Base-by-base conservation (phyloP, 108 stramenopile species). In the Nitzschia sp. region DNA sequence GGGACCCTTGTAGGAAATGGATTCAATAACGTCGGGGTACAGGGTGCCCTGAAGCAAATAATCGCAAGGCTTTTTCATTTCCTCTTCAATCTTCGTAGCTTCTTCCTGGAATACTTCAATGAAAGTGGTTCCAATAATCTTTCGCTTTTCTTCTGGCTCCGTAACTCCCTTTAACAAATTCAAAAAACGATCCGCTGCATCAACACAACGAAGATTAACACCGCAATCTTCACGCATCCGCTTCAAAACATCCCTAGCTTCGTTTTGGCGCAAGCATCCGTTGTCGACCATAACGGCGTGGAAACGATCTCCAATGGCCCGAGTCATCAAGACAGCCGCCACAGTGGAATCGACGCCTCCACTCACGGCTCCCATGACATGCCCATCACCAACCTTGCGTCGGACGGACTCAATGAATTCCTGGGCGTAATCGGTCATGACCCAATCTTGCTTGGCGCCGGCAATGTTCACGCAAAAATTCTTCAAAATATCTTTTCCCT, bases 291-390 rank as follows among this genome's bases (percentile, higher is more conserved):
- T 69, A 21, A 99, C 83, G 31, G 98, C 99, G 80, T 98, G 99
- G 77, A 99, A 98, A 2, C 97, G 79, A 76, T 97, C 90, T 17
- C 96, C 96, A 68, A 98, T 98, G 25, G 97, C 99, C 44, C 86
- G 68, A 41, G 95, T 95, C 88, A 99, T 93, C 47, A 99, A 78
- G 22, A 96, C 96, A 26, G 98, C 98, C 2, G 97, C 97, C 0
- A 99, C 98, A 16, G 97, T 96, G 11, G 96, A 97, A 80, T 99
- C 99, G 17, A 99, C 99, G 9, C 99, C 99, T n/a, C 99, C 99
- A 63, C 93, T 95, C 23, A 99, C 99, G 48, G 97, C 97, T 16
- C 97, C 98, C 66, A 99, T 97, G 30, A 99, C 99, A 72, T 97
- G 86, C 5, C 96, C 96, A 54, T 83, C 75, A 6, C 97, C 99